These are phyloP conservation scores for Paratinospora sagittata DNA, from an alignment of 164 flowering plant genomes.

Conservation along the genomic window DNA sequence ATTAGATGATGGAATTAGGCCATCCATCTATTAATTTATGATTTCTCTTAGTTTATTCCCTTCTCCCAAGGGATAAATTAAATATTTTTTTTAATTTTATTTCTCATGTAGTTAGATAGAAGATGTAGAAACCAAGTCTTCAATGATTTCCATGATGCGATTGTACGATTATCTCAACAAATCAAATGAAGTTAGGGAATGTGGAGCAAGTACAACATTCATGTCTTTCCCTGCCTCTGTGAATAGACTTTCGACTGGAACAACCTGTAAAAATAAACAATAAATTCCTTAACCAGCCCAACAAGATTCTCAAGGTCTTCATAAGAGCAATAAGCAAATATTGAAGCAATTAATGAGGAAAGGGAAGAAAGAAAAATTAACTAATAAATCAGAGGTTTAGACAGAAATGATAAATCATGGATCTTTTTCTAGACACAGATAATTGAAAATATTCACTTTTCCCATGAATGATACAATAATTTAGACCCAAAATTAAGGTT, in stretches of 20 bases:
- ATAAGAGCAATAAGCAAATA: too few relatives aligned
- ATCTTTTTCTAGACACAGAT: too few relatives aligned
- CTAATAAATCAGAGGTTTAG: too few relatives aligned
- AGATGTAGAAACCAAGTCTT: constrained; percentile 24
- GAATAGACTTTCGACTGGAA: constrained; percentile 31
- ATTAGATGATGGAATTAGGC: not conserved
- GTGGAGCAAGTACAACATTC: constrained; percentile 44
- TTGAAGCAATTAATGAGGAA: too few relatives aligned
- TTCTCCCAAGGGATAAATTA: not conserved
- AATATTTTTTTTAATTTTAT: not conserved
- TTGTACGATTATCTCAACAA: constrained; percentile 27
- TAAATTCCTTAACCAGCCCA: not conserved
- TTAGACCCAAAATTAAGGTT: too few relatives aligned
- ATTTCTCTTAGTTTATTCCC: not conserved
- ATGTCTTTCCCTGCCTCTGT: constrained; percentile 39
- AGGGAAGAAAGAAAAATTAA: too few relatives aligned
- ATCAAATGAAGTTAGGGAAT: constrained; percentile 69
- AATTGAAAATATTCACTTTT: too few relatives aligned
- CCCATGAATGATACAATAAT: too few relatives aligned
- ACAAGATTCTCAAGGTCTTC: too few relatives aligned
- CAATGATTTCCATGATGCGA: constrained; percentile 15
- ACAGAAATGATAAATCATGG: too few relatives aligned
- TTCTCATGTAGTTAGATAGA: constrained; percentile 10
- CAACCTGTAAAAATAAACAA: constrained; percentile 37
- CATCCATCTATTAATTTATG: not conserved